A percentile compares a stretch with the other conserved stretches of the same genome.
These are phyloP conservation scores for Entomophthora muscae DNA, from an alignment of 371 early-diverging fungal genomes.

Conservation along the genomic window DNA sequence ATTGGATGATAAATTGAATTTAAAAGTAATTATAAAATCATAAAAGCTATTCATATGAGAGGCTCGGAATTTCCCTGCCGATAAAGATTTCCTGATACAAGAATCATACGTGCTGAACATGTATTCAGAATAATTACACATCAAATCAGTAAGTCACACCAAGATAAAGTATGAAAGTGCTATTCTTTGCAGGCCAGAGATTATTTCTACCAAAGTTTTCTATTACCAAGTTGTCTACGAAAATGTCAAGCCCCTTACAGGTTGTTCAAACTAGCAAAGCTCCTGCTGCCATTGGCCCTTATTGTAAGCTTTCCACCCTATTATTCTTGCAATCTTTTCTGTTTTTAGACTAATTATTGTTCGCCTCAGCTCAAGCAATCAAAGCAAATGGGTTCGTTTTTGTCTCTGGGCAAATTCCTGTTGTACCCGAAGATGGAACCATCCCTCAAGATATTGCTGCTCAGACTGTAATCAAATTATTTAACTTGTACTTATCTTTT, in stretches of 20 bases:
- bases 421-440: slow-evolving; percentile 38
- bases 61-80: too few species aligned
- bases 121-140: too few species aligned
- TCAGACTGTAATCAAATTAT: slow-evolving; percentile 29
- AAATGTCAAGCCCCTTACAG: slow-evolving; percentile 8
- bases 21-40: too few species aligned
- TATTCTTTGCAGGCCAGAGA: too few species aligned
- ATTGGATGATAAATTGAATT: too few species aligned
- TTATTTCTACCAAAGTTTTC: too few species aligned
- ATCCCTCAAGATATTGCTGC: slow-evolving; percentile 42
- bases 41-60: too few species aligned
- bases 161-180: too few species aligned
- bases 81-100: too few species aligned
- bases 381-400: slow-evolving; percentile 69
- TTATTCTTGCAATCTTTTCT: not conserved
- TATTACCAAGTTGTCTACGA: too few species aligned
- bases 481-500: not conserved
- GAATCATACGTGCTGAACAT: too few species aligned
- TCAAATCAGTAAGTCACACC: too few species aligned
- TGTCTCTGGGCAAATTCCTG: slow-evolving; percentile 63
- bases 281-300: slow-evolving; percentile 72
- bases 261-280: slow-evolving; percentile 32
- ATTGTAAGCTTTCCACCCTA: slow-evolving; percentile 28
- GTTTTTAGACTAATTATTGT: slow-evolving; percentile 1
- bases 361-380: slow-evolving; percentile 52